Evolutionary conservation across 225 moss, liverwort and hornwort species (phyloP), one percentile per base, ranked within the genome.

Genomic region (Bryoerythrophyllum caledonicum): DNA sequence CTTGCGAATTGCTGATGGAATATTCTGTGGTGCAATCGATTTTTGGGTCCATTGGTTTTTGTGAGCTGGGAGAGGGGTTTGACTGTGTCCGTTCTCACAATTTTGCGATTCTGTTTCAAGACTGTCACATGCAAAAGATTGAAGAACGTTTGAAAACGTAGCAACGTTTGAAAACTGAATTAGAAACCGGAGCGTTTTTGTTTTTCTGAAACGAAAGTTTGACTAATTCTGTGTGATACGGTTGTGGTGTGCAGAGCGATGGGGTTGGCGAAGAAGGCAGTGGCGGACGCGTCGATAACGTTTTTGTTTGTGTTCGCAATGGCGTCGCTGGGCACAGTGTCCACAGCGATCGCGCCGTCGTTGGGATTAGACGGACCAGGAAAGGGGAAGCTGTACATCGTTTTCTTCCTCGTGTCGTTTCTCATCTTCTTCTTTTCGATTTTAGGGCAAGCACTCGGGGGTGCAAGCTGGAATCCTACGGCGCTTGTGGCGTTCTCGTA

Each of bases 391-490:
- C 77, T 68, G 79, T 83, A 80, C 62, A 64, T 86, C 54, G 37
- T 85, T 10, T 77, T 94, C 44, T 43, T 81, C 0, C 56, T 94
- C 61, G 85, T 91, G 4, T 40, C 86, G 60, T 53, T 79, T 26
- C 79, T 91, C 87, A 52, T 85, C 81, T 80, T 83, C 49, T 40
- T 71, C 14, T 86, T 86, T 78, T 80, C 80, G 30, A 70, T 74
- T 54, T 46, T 86, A 67, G 86, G 83, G 63, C 80, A 83, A 81
- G 84, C 79, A 1, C 67, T 82, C 10, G 94, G 94, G 12, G 94
- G 94, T 25, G 90, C 91, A 63, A 81, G 86, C 52, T 94, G 91
- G 91, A 94, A 94, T 65, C 91, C 94, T 5, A 91, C 91, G 19
- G 88, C 83, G 17, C 76, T 91, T 16, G 65, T 94, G 55, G 90